phyloP scores from a whole-genome alignment of 768 basidiomycete genomes.

The Boletus rubescentipes region DNA sequence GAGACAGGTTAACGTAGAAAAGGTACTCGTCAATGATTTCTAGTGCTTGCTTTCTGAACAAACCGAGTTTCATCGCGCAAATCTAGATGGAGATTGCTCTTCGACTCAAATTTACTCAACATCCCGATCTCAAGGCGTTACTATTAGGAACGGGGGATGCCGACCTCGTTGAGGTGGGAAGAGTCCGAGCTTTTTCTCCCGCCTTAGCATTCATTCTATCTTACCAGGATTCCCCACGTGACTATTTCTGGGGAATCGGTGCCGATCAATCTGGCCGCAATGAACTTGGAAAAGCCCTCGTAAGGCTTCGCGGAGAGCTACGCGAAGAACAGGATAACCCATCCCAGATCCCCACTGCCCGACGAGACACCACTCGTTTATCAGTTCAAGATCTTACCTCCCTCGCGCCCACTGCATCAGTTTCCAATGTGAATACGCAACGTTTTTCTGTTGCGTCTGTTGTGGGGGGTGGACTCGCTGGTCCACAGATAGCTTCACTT shows the following conservation, averaged over 20 bases:
- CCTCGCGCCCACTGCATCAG: slow-evolving; percentile 10
- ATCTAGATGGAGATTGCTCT: slow-evolving; percentile 64
- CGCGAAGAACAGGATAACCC: slow-evolving; percentile 36
- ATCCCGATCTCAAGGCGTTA: slow-evolving; percentile 54
- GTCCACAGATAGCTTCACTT: slow-evolving; percentile 2
- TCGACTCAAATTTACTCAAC: slow-evolving; percentile 71
- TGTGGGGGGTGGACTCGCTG: background rate
- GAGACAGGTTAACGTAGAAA: slow-evolving; percentile 65
- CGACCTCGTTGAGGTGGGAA: slow-evolving; percentile 63
- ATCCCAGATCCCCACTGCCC: slow-evolving; percentile 26
- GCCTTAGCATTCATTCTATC: background rate
- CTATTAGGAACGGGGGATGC: slow-evolving; percentile 65
- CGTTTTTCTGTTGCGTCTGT: slow-evolving; percentile 5
- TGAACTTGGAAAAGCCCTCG: slow-evolving; percentile 70
- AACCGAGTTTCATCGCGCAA: background rate
- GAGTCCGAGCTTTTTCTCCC: background rate
- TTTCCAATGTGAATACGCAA: slow-evolving; percentile 4
- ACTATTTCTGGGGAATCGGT: slow-evolving; percentile 79
- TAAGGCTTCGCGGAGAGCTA: slow-evolving; percentile 57
- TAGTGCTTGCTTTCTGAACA: background rate
- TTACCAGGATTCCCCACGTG: slow-evolving; percentile 73
- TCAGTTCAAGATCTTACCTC: slow-evolving; percentile 34
- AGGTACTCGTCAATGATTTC: slow-evolving; percentile 37
- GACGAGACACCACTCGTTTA: slow-evolving; percentile 29
- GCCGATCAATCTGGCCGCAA: slow-evolving; percentile 65